Base-by-base conservation (phyloP, 805 yeast genomes). In the Brettanomyces naardenensis region DNA sequence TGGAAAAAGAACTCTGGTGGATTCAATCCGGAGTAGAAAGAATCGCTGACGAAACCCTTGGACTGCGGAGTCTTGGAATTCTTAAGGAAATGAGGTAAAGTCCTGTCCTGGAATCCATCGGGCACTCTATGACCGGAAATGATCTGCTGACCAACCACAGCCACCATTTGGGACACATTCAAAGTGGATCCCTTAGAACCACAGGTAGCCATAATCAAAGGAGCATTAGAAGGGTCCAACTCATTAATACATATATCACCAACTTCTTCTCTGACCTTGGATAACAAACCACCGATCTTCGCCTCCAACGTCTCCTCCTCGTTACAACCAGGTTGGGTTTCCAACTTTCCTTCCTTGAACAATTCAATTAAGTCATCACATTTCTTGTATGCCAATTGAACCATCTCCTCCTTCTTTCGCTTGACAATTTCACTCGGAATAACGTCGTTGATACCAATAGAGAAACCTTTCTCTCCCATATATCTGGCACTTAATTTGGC, bases 81-180 rank as follows among this genome's bases (percentile, higher is more conserved):
- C 63, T 94, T 92, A 34, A 86, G 78, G 68, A 92, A 92, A 65
- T 92, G 99, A 10, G 99, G 99, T 49, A 92, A 67, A 0, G 98
- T 87, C 63, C 99, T 79, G 65, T 92, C 97, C 62, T 92, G 97
- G 73, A 92, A 92, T n/a, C 99, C 99, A 70, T 92, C 95, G 19
- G 98, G 97, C 44, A 92, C 98, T 74, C 99, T 95, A 58, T 87
- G 85, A 62, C 99, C 99, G 4, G 95, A 80, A 50, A 92, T 92
- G 68, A 92, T 92, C 64, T 92, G 99, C 66, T 92, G 99, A 39
- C 98, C 98, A 21, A 92, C 98, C 58, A 90, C 96, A 0, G 99
- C 99, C 72, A 92, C 97, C 99, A 92, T 92, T 68, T 92, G 99
- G 11, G 98, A 92, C 22, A 92, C 98, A 61, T 92, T 92, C 45